A percentile compares a stretch with the other conserved stretches of the same genome.
These are phyloP conservation scores for Nematodospora anomalae DNA, from an alignment of 1,139 yeast species.

Conservation along the genomic window DNA sequence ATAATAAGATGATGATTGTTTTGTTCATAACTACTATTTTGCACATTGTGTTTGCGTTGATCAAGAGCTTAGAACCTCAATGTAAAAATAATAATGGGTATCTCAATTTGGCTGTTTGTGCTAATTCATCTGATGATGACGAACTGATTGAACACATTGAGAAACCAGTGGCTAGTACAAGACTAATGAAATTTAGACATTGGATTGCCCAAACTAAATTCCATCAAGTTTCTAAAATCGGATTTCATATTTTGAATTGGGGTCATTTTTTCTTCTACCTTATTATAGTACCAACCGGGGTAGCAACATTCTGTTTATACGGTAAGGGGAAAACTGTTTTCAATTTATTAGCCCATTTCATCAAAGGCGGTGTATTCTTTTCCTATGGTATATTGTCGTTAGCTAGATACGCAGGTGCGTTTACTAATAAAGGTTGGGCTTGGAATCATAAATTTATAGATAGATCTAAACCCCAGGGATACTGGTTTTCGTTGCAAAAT, in stretches of 20 bases:
- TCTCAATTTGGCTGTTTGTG: constrained; percentile 20
- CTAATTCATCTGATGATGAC: constrained; percentile 9
- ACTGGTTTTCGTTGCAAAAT: constrained; percentile 43
- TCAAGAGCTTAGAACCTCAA: constrained; percentile 12
- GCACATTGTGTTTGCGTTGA: constrained; percentile 54
- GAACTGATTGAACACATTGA: constrained; percentile 23
- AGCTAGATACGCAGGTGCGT: constrained; percentile 85
- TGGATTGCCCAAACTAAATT: constrained; percentile 12
- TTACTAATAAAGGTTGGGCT: constrained; percentile 76
- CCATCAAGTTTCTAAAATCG: constrained; percentile 12
- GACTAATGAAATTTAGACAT: constrained; percentile 10
- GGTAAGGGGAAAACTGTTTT: constrained; percentile 70
- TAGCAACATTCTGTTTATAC: constrained; percentile 67
- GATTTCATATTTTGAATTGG: constrained; percentile 60
- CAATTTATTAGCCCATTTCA: constrained; percentile 89
- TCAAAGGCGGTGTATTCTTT: constrained; percentile 91
- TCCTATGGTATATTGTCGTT: constrained; percentile 72
- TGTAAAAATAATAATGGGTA: constrained; percentile 11
- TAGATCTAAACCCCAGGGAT: constrained; percentile 7
- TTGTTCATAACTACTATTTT: constrained; percentile 51
- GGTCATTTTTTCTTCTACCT: constrained; percentile 63
- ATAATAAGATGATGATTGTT: constrained; percentile 63
- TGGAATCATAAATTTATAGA: constrained; percentile 68
- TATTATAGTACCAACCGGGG: constrained; percentile 68
- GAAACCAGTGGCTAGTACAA: constrained; percentile 5